Evolutionary conservation across 2,329 filamentous ascomycete species (phyloP).

Genomic region (Penicillium sp.): DNA sequence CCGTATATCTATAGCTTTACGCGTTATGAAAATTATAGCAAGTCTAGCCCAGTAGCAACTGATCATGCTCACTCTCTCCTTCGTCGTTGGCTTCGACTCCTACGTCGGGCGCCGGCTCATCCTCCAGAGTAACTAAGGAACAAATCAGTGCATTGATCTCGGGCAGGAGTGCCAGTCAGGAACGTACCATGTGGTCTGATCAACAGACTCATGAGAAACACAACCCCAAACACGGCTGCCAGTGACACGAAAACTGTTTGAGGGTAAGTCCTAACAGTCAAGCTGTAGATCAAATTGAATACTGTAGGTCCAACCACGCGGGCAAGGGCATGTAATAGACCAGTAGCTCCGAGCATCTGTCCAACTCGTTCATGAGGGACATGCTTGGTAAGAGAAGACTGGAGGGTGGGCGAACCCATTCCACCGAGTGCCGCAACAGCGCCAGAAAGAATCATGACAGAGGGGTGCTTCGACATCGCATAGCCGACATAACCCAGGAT

Average conservation of each 20-base stretch:
- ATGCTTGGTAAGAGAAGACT: conserved; percentile 84
- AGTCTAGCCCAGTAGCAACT: conserved; percentile 3
- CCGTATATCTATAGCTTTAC: conserved; percentile 3
- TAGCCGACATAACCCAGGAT: conserved; percentile 74
- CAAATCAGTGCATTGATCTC: conserved; percentile 8
- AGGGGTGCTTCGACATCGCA: conserved; percentile 59
- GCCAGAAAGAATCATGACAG: conserved; percentile 68
- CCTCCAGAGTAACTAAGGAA: conserved; percentile 21
- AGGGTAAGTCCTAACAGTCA: conserved; percentile 72
- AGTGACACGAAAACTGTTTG: conserved; percentile 82
- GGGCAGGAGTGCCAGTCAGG: neutral
- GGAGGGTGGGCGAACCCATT: conserved; percentile 78
- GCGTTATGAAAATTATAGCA: neutral
- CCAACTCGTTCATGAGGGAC: conserved; percentile 78
- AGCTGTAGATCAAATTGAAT: conserved; percentile 82
- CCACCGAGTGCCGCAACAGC: conserved; percentile 74
- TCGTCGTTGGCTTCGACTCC: conserved; percentile 23
- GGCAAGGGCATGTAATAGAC: conserved; percentile 77
- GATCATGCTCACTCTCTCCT: conserved; percentile 19
- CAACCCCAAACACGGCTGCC: conserved; percentile 61
- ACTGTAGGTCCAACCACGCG: conserved; percentile 74
- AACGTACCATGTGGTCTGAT: conserved; percentile 71
- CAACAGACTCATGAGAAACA: conserved; percentile 66
- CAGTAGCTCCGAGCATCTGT: conserved; percentile 82
- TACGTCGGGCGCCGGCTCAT: conserved; percentile 8